A percentile compares a stretch with the other conserved stretches of the same genome.
Evolutionary conservation across 2,329 filamentous ascomycete species (phyloP).

Genomic region (Exophiala viscosa): DNA sequence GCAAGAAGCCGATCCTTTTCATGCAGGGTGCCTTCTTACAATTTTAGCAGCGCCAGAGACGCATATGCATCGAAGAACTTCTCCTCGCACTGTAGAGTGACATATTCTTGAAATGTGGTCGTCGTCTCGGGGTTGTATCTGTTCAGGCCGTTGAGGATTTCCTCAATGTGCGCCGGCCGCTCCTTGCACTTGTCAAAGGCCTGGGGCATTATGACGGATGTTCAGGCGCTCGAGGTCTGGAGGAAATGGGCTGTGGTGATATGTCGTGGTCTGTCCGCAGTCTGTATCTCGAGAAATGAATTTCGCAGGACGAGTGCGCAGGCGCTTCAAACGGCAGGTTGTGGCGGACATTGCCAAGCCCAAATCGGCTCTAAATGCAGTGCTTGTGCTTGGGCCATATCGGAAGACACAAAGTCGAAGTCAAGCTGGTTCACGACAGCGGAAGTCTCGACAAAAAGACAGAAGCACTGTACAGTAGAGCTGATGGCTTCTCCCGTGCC

Average conservation of each 20-base stretch:
- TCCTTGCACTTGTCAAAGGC: conserved; percentile 85
- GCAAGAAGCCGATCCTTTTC: neutral
- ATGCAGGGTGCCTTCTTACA: conserved; percentile 58
- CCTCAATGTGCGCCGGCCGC: conserved; percentile 84
- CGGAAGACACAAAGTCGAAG: no score
- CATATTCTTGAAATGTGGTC: conserved; percentile 86
- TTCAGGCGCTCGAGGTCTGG: neutral
- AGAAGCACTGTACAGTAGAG: no score
- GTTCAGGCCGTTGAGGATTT: conserved; percentile 94
- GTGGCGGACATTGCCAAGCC: conserved; percentile 7
- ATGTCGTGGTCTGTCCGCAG: neutral
- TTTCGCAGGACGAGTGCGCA: conserved; percentile 12
- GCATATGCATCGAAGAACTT: conserved; percentile 94
- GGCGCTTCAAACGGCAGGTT: neutral
- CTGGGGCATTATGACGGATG: conserved; percentile 25
- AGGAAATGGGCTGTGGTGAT: neutral
- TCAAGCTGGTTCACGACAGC: no score
- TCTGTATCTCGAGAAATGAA: conserved; percentile 3
- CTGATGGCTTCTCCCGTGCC: no score
- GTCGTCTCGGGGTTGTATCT: conserved; percentile 98
- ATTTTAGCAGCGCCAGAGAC: conserved; percentile 90
- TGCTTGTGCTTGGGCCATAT: no score
- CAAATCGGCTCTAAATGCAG: neutral
- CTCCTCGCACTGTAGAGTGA: conserved; percentile 89
- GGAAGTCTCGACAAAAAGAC: no score